Base-by-base conservation (phyloP, 371 early-diverging fungal genomes). In the Gilbertella persicaria region DNA sequence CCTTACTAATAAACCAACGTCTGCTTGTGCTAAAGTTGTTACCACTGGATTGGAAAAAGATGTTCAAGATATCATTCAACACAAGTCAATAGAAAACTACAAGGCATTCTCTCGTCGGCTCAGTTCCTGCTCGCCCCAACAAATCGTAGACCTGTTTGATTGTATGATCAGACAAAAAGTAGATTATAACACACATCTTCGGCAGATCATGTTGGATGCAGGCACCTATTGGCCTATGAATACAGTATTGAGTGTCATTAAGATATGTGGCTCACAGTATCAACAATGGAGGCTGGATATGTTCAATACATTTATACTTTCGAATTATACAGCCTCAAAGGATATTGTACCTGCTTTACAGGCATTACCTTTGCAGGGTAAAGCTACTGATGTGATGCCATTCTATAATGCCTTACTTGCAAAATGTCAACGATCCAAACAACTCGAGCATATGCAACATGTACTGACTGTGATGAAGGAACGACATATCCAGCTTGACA, bases 331-430 rank as follows among this genome's bases (percentile, higher is more conserved):
- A 3, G 13, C 36, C 0, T 46, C 45, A 19, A 38, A 25, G 33
- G 42, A 64, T 16, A 36, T 58, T 14, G 41, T 26, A 10, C 12
- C 29, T 12, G 16, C 58, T 3, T 14, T 64, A 14, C n/a, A 49
- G 5, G 21, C 50, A n/a, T 20, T 58, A 19, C 59, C 64, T 10
- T 8, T n/a, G 0, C 10, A 39, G 13, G 51, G 51, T 2, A 14
- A 20, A 14, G 9, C 5, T 0, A 19, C 13, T 9, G 30, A 40
- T 2, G 1, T 55, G 4, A 33, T 46, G 38, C 59, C 58, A 1
- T 44, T 71, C 2, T 72, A 68, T 26, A 72, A 72, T 35, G 49
- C 60, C 29, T 59, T 50, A n/a, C 10, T 68, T 21, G 58, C 37
- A 42, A 51, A 33, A 5, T 57, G 66, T 46, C 21, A 54, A 41